Percentiles rank a stretch among this genome's conserved stretches.
Evolutionary conservation across 2,329 filamentous ascomycete species (phyloP).

Genomic region (Ophiocordyceps polyrhachis-furcata): DNA sequence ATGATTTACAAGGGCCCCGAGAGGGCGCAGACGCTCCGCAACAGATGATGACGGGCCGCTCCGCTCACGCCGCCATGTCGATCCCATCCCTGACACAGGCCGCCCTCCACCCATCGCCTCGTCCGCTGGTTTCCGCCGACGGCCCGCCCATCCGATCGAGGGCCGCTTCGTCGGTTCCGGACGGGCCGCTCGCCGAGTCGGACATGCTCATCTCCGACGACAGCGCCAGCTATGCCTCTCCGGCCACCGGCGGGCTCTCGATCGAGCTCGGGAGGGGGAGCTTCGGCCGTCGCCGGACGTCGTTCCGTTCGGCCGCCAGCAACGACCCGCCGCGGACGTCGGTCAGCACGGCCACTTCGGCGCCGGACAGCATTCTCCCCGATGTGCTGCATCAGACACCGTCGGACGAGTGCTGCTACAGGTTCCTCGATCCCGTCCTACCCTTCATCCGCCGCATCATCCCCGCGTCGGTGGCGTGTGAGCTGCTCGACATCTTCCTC

Average conservation of each 20-base stretch:
- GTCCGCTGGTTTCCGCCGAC: not conserved
- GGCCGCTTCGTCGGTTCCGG: slow-evolving; percentile 1
- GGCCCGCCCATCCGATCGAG: not conserved
- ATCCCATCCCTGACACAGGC: slow-evolving; percentile 7
- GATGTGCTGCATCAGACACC: slow-evolving; percentile 10
- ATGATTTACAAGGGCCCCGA: not conserved
- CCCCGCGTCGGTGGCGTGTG: slow-evolving; percentile 21
- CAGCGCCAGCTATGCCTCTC: slow-evolving; percentile 11
- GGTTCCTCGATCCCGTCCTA: slow-evolving; percentile 21
- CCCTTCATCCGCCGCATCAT: slow-evolving; percentile 20
- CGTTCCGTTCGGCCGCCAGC: slow-evolving; percentile 6
- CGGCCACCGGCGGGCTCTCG: slow-evolving; percentile 4
- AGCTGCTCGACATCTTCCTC: slow-evolving; percentile 28
- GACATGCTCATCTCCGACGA: slow-evolving; percentile 11
- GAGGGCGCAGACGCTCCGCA: not conserved
- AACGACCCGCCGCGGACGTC: slow-evolving; percentile 5
- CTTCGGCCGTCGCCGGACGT: slow-evolving; percentile 2
- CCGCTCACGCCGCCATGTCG: slow-evolving; percentile 5
- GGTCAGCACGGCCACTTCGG: slow-evolving; percentile 5
- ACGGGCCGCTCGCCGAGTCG: slow-evolving; percentile 3
- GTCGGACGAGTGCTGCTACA: slow-evolving; percentile 17
- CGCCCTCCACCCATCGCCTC: slow-evolving; percentile 3
- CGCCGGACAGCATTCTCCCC: slow-evolving; percentile 4
- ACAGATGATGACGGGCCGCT: slow-evolving; percentile 2
- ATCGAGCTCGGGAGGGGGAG: not conserved